Evolutionary conservation across 768 basidiomycete species (phyloP), one percentile per base, ranked within the genome.

Genomic region (Phylloporus arenicola): DNA sequence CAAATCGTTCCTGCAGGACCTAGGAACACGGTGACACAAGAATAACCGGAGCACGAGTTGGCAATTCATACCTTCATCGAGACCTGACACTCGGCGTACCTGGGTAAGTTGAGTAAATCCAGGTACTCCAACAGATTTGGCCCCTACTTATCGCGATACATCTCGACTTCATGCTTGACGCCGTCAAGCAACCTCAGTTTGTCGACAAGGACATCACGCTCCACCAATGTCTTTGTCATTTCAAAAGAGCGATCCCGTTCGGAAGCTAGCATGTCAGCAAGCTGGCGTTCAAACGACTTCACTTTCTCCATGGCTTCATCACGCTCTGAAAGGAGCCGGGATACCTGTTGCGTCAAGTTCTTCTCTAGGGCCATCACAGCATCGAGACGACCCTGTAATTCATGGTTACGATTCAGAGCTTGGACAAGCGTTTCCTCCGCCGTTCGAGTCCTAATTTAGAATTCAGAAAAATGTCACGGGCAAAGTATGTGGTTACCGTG

Each of bases 1-100:
- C 82, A 46, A 78, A 79, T 22, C 81, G 75, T 47, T 85, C 81
- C 58, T 84, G 77, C 14, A 82, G 67, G 33, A 72, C 63, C 75
- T 80, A 52, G 17, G 40, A 31, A 27, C 2, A n/a, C 22, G 12
- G 3, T 52, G 37, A 27, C 9, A 49, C 49, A 27, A 17, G 43
- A 46, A 17, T 24, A n/a, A 1, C 29, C 10, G 17, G 6, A 13
- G 17, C 8, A 43, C 19, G 17, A n/a, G 37, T 12, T 39, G 10
- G 16, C 16, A 17, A 48, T 7, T 11, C 57, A 24, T 52, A 58
- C 66, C 58, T 68, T 68, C 30, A 59, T 47, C 5, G 61, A 55
- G 39, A 50, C 45, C 34, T 57, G 61, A 42, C 50, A 54, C 35
- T 55, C 67, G 13, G 37, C 11, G 25, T 53, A 59, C 46, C 65